phyloP scores from a whole-genome alignment of 768 basidiomycete genomes.

The Kwoniella mangroviensis region DNA sequence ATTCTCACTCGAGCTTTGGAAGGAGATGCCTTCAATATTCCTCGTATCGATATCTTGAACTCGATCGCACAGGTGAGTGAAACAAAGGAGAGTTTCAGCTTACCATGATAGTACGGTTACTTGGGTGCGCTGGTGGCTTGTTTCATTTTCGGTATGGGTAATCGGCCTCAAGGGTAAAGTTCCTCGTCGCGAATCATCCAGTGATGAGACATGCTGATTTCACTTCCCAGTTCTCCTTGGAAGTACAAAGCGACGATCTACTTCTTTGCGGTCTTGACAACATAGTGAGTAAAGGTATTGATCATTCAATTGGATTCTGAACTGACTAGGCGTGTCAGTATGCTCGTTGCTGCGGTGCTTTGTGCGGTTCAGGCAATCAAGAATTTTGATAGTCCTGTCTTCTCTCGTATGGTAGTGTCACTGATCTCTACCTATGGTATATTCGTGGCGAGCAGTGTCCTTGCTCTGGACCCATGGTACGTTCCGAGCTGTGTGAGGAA shows the following conservation, averaged over 20 bases:
- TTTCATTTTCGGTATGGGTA: constrained; percentile 95
- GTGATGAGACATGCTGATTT: constrained; percentile 38
- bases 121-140: constrained; percentile 82
- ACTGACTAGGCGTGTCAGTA: constrained; percentile 41
- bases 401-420: constrained; percentile 77
- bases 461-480: constrained; percentile 88
- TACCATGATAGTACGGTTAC: constrained; percentile 70
- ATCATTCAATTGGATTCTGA: not conserved
- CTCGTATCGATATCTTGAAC: constrained; percentile 74
- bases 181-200: not conserved
- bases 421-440: constrained; percentile 83
- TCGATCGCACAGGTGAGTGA: constrained; percentile 69
- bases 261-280: constrained; percentile 74
- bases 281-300: constrained; percentile 62
- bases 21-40: constrained; percentile 68
- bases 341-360: constrained; percentile 78
- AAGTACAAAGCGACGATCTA: constrained; percentile 84
- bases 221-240: constrained; percentile 67
- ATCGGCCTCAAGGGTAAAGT: constrained; percentile 80
- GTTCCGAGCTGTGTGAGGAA: not conserved
- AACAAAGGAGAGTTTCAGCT: not conserved
- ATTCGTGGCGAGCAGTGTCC: constrained; percentile 74
- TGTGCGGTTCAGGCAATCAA: constrained; percentile 75
- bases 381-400: constrained; percentile 69
- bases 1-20: constrained; percentile 88